Conservation (phyloP, 1,284 basidiomycete genomes). For the Cryptococcus sp. region DNA sequence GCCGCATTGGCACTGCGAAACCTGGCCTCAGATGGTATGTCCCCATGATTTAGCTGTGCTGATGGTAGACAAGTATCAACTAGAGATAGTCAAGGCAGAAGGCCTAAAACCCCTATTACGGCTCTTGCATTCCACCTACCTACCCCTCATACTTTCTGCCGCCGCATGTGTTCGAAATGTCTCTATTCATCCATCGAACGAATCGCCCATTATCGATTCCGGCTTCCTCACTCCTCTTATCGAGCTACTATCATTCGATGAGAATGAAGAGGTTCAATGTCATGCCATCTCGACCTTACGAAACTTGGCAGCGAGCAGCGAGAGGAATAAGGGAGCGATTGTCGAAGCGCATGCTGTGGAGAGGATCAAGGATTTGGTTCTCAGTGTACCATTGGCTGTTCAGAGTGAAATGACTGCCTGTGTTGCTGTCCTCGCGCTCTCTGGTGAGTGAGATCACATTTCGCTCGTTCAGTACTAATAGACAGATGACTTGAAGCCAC, state of each 20-base stretch:
- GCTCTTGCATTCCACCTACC: slow-evolving; percentile 92
- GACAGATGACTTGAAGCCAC: slow-evolving; percentile 90
- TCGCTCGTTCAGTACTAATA: neutral
- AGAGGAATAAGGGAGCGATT: slow-evolving; percentile 98
- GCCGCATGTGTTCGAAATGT: slow-evolving; percentile 99
- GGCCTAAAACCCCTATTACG: slow-evolving; percentile 89
- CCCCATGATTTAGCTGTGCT: slow-evolving; percentile 1
- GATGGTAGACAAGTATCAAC: slow-evolving; percentile 86
- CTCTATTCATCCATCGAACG: slow-evolving; percentile 97
- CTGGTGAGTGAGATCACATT: slow-evolving; percentile 60
- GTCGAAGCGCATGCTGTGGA: slow-evolving; percentile 98
- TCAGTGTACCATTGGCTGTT: slow-evolving; percentile 92
- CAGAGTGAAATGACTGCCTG: slow-evolving; percentile 99
- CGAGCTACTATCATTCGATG: slow-evolving; percentile 91
- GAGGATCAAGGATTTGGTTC: slow-evolving; percentile 92
- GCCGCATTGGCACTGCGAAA: slow-evolving; percentile 94
- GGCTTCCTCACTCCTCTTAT: slow-evolving; percentile 96
- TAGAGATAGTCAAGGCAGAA: slow-evolving; percentile 96
- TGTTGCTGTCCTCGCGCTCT: slow-evolving; percentile 87
- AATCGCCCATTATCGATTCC: slow-evolving; percentile 98
- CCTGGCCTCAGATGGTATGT: slow-evolving; percentile 88
- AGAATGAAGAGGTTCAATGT: slow-evolving; percentile 99
- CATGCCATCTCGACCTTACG: slow-evolving; percentile 98
- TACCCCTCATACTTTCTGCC: slow-evolving; percentile 97
- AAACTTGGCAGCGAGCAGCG: slow-evolving; percentile 93